Percentiles rank a stretch among this genome's conserved stretches.
Evolutionary conservation across 2,329 filamentous ascomycete species (phyloP).

Genomic region (Curvularia verruculosa): DNA sequence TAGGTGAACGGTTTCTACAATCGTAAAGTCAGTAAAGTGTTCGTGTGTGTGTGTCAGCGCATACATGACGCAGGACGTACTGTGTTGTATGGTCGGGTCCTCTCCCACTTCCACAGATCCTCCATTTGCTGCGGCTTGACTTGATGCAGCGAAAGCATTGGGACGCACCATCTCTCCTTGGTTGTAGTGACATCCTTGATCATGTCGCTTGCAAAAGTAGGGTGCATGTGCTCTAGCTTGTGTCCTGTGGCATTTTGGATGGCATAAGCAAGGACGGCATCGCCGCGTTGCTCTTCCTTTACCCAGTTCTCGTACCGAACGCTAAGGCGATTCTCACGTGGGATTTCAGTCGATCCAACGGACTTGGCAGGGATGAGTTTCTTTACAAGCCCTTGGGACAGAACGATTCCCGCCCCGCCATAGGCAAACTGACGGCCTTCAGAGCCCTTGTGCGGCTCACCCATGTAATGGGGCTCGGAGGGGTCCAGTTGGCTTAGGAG

Average conservation of each 20-base stretch:
- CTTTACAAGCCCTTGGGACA: conserved; percentile 60
- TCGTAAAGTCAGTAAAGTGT: conserved; percentile 13
- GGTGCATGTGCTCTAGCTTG: conserved; percentile 47
- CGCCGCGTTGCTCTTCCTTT: conserved; percentile 54
- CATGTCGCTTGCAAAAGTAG: conserved; percentile 53
- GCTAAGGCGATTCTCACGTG: conserved; percentile 38
- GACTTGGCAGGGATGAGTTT: conserved; percentile 47
- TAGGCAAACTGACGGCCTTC: conserved; percentile 51
- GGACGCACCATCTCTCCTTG: conserved; percentile 52
- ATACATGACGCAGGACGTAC: conserved; percentile 21
- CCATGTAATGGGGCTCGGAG: conserved; percentile 48
- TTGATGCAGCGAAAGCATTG: conserved; percentile 50
- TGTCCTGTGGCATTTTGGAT: conserved; percentile 46
- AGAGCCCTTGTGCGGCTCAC: conserved; percentile 44
- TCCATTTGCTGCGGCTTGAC: conserved; percentile 56
- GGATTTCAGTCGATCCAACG: conserved; percentile 34
- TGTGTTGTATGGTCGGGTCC: conserved; percentile 44
- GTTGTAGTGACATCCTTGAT: conserved; percentile 54
- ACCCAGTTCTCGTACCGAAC: conserved; percentile 41
- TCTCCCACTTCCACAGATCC: conserved; percentile 57
- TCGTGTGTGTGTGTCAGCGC: not conserved
- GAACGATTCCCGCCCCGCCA: conserved; percentile 54
- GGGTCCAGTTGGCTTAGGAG: conserved; percentile 50
- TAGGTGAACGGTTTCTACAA: conserved; percentile 46
- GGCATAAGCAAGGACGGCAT: conserved; percentile 48